Evolutionary conservation across 371 early-diverging fungal species (phyloP).

Genomic region (Amoeboaphelidium protococcarum): DNA sequence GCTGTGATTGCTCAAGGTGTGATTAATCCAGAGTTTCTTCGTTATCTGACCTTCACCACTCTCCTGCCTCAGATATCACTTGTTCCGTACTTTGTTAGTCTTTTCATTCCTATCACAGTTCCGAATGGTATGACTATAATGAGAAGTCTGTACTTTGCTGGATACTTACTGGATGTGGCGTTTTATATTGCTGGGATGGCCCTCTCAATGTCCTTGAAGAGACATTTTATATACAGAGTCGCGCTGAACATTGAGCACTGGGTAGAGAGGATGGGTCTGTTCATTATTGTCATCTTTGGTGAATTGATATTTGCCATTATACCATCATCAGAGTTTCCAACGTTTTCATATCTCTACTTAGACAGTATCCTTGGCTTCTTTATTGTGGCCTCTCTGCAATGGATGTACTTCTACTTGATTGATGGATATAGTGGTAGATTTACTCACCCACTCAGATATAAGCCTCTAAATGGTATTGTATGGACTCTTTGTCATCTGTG

Average conservation of each 20-base stretch:
- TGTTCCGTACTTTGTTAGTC: constrained; percentile 1
- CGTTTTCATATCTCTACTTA: constrained; percentile 2
- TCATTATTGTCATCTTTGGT: constrained; percentile 5
- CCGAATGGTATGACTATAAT: not conserved
- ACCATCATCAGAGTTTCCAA: not conserved
- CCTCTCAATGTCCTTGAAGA: not conserved
- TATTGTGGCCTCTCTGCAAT: constrained; percentile 2
- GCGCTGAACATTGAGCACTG: constrained; percentile 7
- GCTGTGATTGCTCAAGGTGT: not conserved
- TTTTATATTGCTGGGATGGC: not conserved
- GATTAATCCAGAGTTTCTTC: not conserved
- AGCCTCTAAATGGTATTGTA: no score
- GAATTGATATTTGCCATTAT: constrained; percentile 4
- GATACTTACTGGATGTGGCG: not conserved
- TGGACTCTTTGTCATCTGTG: no score
- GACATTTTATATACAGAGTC: not conserved
- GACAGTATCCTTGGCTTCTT: constrained; percentile 1
- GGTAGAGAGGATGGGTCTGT: constrained; percentile 6
- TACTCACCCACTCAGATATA: no score
- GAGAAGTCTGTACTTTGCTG: not conserved
- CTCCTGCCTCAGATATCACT: not conserved
- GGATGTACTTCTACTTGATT: constrained; percentile 4
- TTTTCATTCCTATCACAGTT: constrained; percentile 1
- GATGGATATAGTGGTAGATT: no score
- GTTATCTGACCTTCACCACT: not conserved